Evolutionary conservation across 1,284 basidiomycete species (phyloP).

Genomic region (Salmacisia buchloeana): DNA sequence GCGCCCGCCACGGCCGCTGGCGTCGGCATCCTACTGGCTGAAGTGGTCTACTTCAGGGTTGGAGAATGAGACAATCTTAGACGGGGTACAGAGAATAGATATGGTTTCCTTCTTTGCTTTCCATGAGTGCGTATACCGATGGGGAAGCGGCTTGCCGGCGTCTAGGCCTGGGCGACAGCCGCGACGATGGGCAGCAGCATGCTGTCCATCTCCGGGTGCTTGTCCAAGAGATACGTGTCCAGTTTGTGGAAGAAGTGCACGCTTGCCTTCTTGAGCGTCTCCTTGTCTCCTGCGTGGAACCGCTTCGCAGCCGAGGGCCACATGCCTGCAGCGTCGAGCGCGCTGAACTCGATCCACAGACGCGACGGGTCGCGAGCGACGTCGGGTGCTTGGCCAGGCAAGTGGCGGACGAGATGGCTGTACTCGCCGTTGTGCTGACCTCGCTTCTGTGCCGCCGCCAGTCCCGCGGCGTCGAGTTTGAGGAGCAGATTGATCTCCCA

Average conservation of each 20-base stretch:
- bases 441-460: conserved; percentile 25
- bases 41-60: conserved; percentile 31
- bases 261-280: conserved; percentile 12
- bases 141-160: not conserved
- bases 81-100: not conserved
- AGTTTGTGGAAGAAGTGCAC: conserved; percentile 27
- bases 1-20: conserved; percentile 41
- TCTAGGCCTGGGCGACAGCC: not conserved
- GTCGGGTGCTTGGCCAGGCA: not conserved
- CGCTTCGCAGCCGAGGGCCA: conserved; percentile 19
- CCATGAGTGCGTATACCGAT: not conserved
- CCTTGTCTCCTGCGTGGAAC: conserved; percentile 16
- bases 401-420: conserved; percentile 6
- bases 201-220: conserved; percentile 45
- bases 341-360: conserved; percentile 33
- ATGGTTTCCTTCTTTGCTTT: not conserved
- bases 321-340: conserved; percentile 35
- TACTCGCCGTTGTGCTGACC: conserved; percentile 8
- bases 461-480: conserved; percentile 54
- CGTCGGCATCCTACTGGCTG: conserved; percentile 45
- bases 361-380: conserved; percentile 1
- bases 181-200: conserved; percentile 29
- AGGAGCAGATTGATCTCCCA: conserved; percentile 70
- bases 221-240: conserved; percentile 27
- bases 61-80: not conserved